Percentiles rank a stretch among this genome's conserved stretches.
Conservation (phyloP, 352 stramenopile species). For the Phytophthora ohioensis region DNA sequence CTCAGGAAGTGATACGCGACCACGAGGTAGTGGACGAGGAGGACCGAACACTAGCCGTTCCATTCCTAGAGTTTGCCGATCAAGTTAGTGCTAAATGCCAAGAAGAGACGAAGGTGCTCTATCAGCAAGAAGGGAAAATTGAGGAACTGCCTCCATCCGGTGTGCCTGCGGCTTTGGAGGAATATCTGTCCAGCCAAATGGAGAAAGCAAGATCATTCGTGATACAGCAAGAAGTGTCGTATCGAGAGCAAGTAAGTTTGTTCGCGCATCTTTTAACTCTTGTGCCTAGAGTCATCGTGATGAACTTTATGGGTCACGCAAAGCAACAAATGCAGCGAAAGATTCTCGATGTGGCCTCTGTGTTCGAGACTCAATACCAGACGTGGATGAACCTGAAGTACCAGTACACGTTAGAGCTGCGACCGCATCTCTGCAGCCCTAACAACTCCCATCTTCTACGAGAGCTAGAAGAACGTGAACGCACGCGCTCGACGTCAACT, state of each 20-base stretch:
- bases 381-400: too few relatives aligned
- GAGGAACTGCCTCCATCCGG: constrained; percentile 70
- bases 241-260: constrained; percentile 68
- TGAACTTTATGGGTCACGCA: constrained; percentile 43
- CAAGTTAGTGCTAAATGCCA: constrained; percentile 67
- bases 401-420: too few relatives aligned
- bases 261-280: constrained; percentile 70
- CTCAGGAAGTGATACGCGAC: constrained; percentile 41
- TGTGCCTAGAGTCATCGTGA: constrained; percentile 56
- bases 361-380: too few relatives aligned
- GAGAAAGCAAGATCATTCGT: constrained; percentile 72
- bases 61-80: constrained; percentile 66
- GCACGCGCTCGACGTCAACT: constrained; percentile 42
- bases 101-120: constrained; percentile 61
- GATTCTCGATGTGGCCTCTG: too few relatives aligned
- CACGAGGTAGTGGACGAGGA: constrained; percentile 58
- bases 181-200: constrained; percentile 71
- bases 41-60: constrained; percentile 25
- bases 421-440: constrained; percentile 78
- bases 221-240: constrained; percentile 56
- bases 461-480: constrained; percentile 67
- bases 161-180: constrained; percentile 74
- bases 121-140: constrained; percentile 68
- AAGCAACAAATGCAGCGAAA: constrained; percentile 33
- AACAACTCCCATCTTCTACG: constrained; percentile 68